Percentiles rank a stretch among this genome's conserved stretches.
phyloP scores from a whole-genome alignment of 306 rosid species.

The Cucumis hystrix region DNA sequence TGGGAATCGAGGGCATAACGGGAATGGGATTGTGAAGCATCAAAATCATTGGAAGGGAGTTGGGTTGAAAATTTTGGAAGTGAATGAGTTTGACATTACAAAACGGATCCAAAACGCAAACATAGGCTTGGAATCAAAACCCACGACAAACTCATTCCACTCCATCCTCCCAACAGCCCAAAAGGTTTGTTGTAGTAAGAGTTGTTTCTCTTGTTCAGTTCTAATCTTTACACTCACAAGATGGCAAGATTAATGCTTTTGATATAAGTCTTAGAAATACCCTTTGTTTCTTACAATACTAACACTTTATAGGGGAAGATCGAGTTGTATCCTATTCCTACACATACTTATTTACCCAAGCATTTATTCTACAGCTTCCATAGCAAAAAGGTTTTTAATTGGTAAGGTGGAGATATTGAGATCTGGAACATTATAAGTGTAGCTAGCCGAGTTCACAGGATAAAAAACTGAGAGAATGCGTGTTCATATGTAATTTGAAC shows the following conservation, averaged over 20 bases:
- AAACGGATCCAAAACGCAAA: too few relatives aligned
- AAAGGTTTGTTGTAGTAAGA: background rate
- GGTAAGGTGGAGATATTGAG: background rate
- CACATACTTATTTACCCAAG: background rate
- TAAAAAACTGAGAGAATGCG: background rate
- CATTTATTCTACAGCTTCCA: background rate
- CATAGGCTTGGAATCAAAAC: too few relatives aligned
- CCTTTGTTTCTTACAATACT: background rate
- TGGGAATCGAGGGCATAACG: too few relatives aligned
- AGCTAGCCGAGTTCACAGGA: background rate
- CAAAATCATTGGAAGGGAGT: too few relatives aligned
- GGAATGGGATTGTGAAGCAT: too few relatives aligned
- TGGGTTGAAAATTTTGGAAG: too few relatives aligned
- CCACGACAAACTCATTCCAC: too few relatives aligned
- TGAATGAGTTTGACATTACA: too few relatives aligned
- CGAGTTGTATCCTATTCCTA: background rate
- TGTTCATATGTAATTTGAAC: background rate
- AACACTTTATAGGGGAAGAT: background rate
- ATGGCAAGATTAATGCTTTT: background rate
- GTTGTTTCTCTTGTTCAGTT: background rate
- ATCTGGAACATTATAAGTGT: background rate
- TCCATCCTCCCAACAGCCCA: too few relatives aligned
- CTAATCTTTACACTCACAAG: background rate
- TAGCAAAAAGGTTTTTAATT: background rate
- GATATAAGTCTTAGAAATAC: background rate